These are phyloP conservation scores for Colletotrichum filicis DNA, from an alignment of 2,329 filamentous ascomycete genomes.

Conservation along the genomic window DNA sequence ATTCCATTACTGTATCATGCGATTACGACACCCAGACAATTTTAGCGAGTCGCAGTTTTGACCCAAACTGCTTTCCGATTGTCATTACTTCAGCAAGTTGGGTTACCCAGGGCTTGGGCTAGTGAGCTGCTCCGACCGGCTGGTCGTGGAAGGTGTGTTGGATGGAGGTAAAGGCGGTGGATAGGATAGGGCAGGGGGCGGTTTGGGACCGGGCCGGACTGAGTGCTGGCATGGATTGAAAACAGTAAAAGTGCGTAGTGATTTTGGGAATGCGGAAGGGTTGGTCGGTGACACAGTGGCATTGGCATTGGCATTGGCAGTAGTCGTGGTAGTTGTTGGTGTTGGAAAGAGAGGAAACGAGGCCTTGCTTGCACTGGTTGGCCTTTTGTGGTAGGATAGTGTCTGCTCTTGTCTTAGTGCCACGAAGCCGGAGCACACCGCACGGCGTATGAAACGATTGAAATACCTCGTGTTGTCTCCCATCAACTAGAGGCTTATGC, in stretches of 20 bases:
- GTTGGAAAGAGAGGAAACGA: background rate
- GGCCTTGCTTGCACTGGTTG: background rate
- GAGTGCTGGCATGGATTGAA: background rate
- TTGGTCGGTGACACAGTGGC: too few species aligned
- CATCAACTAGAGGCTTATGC: background rate
- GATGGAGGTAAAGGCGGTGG: background rate
- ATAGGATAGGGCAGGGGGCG: background rate
- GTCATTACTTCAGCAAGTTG: slow-evolving; percentile 6
- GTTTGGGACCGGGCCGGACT: background rate
- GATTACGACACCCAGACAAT: slow-evolving; percentile 28
- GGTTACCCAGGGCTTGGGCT: background rate
- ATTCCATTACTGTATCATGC: slow-evolving; percentile 32
- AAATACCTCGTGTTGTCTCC: background rate
- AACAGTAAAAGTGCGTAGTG: background rate
- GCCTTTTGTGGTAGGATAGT: slow-evolving; percentile 24
- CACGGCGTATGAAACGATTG: background rate
- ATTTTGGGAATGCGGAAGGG: background rate
- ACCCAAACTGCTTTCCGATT: slow-evolving; percentile 7
- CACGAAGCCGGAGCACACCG: slow-evolving; percentile 14
- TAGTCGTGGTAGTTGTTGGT: background rate
- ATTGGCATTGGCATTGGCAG: background rate
- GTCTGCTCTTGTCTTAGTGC: slow-evolving; percentile 14
- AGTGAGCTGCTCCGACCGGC: background rate
- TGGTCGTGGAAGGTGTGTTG: background rate
- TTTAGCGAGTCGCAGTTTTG: slow-evolving; percentile 11